Base-by-base conservation (phyloP, 1,284 basidiomycete species). In the Takashimella koratensis region DNA sequence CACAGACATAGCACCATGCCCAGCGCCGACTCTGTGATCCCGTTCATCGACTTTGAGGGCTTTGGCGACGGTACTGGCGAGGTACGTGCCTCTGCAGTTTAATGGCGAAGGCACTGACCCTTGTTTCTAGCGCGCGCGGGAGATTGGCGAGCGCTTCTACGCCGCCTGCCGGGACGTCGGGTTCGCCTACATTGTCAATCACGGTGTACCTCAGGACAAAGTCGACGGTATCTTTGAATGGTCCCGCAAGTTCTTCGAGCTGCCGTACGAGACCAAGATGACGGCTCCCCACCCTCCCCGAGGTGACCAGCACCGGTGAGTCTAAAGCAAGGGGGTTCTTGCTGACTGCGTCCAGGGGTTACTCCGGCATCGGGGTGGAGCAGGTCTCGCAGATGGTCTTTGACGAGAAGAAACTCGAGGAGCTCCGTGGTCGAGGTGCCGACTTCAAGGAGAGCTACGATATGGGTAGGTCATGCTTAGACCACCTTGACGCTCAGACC, bases 401-500 rank as follows among this genome's bases (percentile, higher is more conserved):
- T 39, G 64, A 64, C 44, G 66, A 71, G 0, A 67, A 74, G 3
- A 77, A 78, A 43, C 59, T 79, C 4, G 70, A 68, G 4, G 64
- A 74, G 22, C 62, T 75, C 8, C 71, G 78, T 11, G 61, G 63
- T 16, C 74, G 76, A 25, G 72, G 74, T 3, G 77, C 79, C 2
- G 82, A 83, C 59, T 75, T 79, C 43, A 83, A 83, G 62, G 83
- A 84, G 65, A 82, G 78, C 53, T 84, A 81, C 58, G 83, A 84
- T 50, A 77, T 77, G 42, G 82, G 83, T 23, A 19, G 47, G 61
- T 54, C n/a, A 11, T 11, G n/a, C 23, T 16, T 20, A 19, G 10
- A 4, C 24, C 21, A 11, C 24, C 22, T 25, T 48, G 11, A 11
- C 19, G 22, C 23, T 22, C 13, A 8, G 4, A 12, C n/a, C 12